phyloP scores from a whole-genome alignment of 371 early-diverging fungal genomes.

The Mortierella sp. region DNA sequence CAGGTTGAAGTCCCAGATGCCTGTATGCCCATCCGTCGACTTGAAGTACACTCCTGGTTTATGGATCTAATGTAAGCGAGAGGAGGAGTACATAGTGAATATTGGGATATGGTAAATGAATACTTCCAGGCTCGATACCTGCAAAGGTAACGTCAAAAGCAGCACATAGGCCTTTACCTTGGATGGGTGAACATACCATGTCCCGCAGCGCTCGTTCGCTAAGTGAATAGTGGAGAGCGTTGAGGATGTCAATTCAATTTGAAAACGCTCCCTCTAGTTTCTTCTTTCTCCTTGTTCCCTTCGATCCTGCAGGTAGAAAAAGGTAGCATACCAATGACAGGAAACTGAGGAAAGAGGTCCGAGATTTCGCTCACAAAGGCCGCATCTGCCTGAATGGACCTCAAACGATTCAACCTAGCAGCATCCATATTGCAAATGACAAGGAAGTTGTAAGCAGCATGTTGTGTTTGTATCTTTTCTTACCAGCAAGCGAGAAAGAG shows the following conservation, averaged over 20 bases:
- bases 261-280: background rate
- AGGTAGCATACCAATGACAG: conserved; percentile 69
- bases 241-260: background rate
- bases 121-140: background rate
- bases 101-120: no score
- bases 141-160: background rate
- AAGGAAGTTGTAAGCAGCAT: background rate
- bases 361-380: conserved; percentile 75
- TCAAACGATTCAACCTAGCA: conserved; percentile 80
- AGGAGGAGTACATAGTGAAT: background rate
- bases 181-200: conserved; percentile 84
- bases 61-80: conserved; percentile 58
- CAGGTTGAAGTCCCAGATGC: conserved; percentile 86
- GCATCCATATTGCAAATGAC: background rate
- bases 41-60: conserved; percentile 86
- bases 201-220: conserved; percentile 89
- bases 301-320: background rate
- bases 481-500: background rate
- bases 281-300: background rate
- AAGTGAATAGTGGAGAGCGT: background rate
- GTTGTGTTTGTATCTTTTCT: background rate
- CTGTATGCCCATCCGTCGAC: conserved; percentile 92
- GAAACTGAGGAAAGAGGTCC: conserved; percentile 67
- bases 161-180: conserved; percentile 55
- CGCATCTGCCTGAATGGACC: conserved; percentile 84